Evolutionary conservation across 768 basidiomycete species (phyloP).

Genomic region (Auriscalpium orientale): DNA sequence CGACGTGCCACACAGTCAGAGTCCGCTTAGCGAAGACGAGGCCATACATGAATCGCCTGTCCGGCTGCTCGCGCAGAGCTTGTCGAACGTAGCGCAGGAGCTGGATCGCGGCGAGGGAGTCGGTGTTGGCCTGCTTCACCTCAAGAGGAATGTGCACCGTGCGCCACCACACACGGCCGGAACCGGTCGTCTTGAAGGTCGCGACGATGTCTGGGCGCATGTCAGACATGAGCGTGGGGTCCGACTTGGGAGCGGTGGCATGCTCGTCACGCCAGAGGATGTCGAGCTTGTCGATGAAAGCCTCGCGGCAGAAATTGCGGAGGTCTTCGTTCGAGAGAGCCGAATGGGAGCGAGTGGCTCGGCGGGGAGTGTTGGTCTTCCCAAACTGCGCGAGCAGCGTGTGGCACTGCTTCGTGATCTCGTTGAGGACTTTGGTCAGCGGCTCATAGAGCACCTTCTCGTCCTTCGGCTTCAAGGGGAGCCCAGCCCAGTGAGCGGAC

Average conservation of each 20-base stretch:
- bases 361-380: not conserved
- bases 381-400: not conserved
- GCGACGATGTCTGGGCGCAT: not conserved
- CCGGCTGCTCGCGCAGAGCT: not conserved
- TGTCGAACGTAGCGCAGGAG: not conserved
- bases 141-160: not conserved
- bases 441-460: not conserved
- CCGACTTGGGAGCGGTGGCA: not conserved
- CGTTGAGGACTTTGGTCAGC: not conserved
- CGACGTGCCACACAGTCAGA: slow-evolving; percentile 1
- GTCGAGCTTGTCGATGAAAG: not conserved
- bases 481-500: not conserved
- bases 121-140: not conserved
- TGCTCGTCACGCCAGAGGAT: not conserved
- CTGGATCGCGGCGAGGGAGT: not conserved
- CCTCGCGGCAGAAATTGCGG: too few relatives aligned
- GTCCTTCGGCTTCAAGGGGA: not conserved
- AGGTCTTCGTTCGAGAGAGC: too few relatives aligned
- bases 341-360: too few relatives aligned
- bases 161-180: not conserved
- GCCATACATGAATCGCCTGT: not conserved
- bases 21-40: not conserved
- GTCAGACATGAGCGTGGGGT: not conserved
- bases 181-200: not conserved
- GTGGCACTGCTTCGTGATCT: not conserved